Evolutionary conservation across 1,139 yeast genomes (phyloP).

Genomic region (Eremothecium gossypii): DNA sequence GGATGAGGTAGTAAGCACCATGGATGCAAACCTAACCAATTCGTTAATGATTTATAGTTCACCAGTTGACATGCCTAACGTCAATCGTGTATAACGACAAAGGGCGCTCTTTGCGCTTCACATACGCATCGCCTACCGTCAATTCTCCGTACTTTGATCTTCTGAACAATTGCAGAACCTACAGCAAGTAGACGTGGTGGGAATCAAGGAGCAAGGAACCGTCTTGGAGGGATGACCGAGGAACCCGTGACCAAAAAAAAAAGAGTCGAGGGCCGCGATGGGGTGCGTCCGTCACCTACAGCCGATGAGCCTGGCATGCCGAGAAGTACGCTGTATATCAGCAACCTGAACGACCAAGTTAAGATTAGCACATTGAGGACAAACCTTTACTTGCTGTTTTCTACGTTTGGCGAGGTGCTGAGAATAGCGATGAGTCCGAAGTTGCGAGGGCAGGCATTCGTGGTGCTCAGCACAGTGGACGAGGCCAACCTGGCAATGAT

Average conservation of each 20-base stretch:
- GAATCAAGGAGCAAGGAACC: no score
- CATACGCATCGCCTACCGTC: no score
- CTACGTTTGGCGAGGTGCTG: conserved; percentile 28
- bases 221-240: conserved; percentile 3
- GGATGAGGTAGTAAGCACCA: no score
- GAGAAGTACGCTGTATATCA: conserved; percentile 22
- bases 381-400: conserved; percentile 23
- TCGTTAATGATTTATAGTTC: no score
- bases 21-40: no score
- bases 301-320: conserved; percentile 9
- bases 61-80: no score
- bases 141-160: no score
- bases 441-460: conserved; percentile 25
- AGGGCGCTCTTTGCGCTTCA: no score
- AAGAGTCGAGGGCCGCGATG: neutral
- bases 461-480: conserved; percentile 21
- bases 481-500: conserved; percentile 26
- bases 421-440: conserved; percentile 18
- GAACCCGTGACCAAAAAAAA: conserved; percentile 9
- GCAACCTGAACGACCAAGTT: conserved; percentile 20
- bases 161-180: no score
- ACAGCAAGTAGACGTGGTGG: no score
- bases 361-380: conserved; percentile 16
- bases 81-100: no score
- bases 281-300: neutral